A percentile compares a stretch with the other conserved stretches of the same genome.
Evolutionary conservation across 1,284 basidiomycete genomes (phyloP).

Genomic region (Phylloporus gajari): DNA sequence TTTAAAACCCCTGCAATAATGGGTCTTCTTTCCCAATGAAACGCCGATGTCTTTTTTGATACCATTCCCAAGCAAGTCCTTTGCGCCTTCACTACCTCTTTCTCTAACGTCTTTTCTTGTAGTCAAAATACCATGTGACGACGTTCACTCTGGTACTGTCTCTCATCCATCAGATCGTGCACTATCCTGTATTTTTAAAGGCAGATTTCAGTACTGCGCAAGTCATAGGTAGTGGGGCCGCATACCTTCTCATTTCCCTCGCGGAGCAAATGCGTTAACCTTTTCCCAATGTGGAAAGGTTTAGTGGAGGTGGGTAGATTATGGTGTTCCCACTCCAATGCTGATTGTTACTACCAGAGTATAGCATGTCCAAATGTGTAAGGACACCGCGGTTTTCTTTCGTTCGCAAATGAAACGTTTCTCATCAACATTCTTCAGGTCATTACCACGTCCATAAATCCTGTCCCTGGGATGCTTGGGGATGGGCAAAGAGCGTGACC

Average conservation of each 20-base stretch:
- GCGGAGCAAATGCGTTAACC: conserved; percentile 53
- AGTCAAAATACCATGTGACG: conserved; percentile 62
- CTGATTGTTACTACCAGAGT: conserved; percentile 55
- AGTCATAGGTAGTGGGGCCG: conserved; percentile 64
- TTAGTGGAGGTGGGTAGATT: conserved; percentile 60
- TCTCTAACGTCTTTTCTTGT: background rate
- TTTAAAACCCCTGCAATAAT: conserved; percentile 58
- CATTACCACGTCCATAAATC: conserved; percentile 58
- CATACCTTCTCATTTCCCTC: conserved; percentile 71
- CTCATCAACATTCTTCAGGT: conserved; percentile 56
- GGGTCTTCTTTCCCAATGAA: conserved; percentile 71
- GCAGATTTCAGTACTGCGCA: conserved; percentile 66
- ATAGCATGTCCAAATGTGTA: conserved; percentile 81
- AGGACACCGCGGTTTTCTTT: conserved; percentile 33
- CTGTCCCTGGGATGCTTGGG: conserved; percentile 59
- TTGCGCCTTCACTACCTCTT: background rate
- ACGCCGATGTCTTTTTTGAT: conserved; percentile 55
- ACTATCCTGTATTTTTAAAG: conserved; percentile 59
- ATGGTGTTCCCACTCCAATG: background rate
- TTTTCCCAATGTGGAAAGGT: conserved; percentile 47
- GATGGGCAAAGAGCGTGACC: conserved; percentile 52
- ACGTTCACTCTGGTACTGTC: conserved; percentile 69
- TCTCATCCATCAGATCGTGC: conserved; percentile 70
- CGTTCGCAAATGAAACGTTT: background rate
- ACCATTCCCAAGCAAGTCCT: conserved; percentile 56